phyloP scores from a whole-genome alignment of 2,329 filamentous ascomycete genomes.

The Botrytis tulipae region DNA sequence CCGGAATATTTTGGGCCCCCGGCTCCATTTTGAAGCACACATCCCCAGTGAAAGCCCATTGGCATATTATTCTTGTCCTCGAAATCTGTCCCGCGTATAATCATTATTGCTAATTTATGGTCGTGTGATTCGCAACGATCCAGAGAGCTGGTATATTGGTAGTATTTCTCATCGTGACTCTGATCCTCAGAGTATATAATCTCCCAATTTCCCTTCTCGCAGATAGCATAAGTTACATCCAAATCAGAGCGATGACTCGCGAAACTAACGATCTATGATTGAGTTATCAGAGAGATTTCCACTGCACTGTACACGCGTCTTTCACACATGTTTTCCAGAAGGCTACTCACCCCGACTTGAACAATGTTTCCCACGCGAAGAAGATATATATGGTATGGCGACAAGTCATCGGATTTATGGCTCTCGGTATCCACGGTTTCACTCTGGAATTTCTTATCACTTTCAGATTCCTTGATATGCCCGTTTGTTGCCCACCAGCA shows the following conservation, averaged over 20 bases:
- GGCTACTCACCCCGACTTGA: not conserved
- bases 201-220: not conserved
- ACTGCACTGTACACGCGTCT: not conserved
- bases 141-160: not conserved
- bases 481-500: not conserved
- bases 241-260: not conserved
- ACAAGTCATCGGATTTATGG: not conserved
- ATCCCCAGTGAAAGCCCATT: not conserved
- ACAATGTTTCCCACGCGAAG: not conserved
- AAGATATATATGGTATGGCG: not conserved
- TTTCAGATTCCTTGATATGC: not conserved
- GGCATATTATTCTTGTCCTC: not conserved
- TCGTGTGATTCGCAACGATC: not conserved
- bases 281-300: not conserved
- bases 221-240: not conserved
- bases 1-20: not conserved
- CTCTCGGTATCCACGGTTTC: not conserved
- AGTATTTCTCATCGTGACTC: not conserved
- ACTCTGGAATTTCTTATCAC: too few species aligned
- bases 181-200: not conserved
- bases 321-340: not conserved
- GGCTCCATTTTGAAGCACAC: not conserved
- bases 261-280: not conserved
- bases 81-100: not conserved
- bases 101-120: not conserved